These are phyloP conservation scores for Chytriomyces hyalinus DNA, from an alignment of 192 early-diverging fungal species.

Conservation along the genomic window DNA sequence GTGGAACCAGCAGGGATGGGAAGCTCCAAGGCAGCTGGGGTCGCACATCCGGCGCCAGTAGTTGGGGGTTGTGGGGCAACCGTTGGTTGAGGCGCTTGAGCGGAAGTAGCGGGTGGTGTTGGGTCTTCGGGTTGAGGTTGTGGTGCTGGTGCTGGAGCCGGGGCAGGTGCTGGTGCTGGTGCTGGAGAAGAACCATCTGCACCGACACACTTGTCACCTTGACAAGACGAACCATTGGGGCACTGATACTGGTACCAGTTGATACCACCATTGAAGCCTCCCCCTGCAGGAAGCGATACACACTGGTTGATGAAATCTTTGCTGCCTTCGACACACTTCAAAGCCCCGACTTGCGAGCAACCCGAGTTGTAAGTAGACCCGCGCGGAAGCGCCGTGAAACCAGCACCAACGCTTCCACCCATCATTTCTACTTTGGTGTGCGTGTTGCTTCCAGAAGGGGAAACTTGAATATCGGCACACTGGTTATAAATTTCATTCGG, in stretches of 20 bases:
- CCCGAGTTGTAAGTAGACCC: background rate
- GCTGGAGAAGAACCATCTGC: background rate
- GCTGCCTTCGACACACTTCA: background rate
- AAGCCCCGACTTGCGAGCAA: background rate
- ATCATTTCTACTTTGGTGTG: background rate
- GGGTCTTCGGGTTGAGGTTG: background rate
- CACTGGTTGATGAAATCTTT: constrained; percentile 18
- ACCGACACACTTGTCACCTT: constrained; percentile 14
- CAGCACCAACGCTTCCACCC: background rate
- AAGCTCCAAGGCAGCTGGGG: background rate
- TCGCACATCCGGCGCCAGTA: background rate
- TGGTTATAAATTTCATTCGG: constrained; percentile 23
- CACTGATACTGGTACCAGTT: constrained; percentile 4
- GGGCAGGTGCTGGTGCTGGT: background rate
- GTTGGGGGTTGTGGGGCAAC: background rate
- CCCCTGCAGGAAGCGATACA: constrained; percentile 4
- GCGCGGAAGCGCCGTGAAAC: background rate
- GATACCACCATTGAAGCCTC: constrained; percentile 1
- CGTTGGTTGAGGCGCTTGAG: background rate
- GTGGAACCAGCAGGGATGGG: constrained; percentile 3
- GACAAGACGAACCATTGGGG: background rate
- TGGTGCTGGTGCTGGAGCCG: background rate
- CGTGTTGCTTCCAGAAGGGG: background rate
- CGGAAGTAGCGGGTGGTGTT: background rate
- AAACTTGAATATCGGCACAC: constrained; percentile 7